phyloP scores from a whole-genome alignment of 2,329 filamentous ascomycete species.

The Xylaria sp. region DNA sequence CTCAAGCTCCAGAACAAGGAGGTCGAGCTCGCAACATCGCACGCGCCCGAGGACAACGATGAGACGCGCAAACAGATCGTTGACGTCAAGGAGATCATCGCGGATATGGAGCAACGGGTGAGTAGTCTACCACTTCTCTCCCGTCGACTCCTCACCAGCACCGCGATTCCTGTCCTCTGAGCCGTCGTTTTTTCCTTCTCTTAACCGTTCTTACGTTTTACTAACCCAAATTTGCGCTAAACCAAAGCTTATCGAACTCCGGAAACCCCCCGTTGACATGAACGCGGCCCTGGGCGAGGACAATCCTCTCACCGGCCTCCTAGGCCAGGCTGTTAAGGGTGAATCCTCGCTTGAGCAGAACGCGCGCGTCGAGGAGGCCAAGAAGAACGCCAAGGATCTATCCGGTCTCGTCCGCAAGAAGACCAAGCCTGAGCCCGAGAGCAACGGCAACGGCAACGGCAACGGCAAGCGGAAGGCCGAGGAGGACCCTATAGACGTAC shows the following conservation, averaged over 20 bases:
- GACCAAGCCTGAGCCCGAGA: slow-evolving; percentile 50
- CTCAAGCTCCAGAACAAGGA: slow-evolving; percentile 77
- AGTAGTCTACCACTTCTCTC: slow-evolving; percentile 48
- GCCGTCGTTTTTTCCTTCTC: not conserved
- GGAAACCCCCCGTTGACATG: slow-evolving; percentile 68
- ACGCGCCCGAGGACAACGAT: slow-evolving; percentile 74
- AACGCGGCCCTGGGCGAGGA: slow-evolving; percentile 63
- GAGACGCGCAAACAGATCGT: slow-evolving; percentile 68
- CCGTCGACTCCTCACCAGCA: slow-evolving; percentile 40
- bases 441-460: slow-evolving; percentile 53
- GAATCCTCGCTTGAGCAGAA: slow-evolving; percentile 69
- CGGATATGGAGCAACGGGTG: slow-evolving; percentile 81
- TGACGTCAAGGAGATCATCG: slow-evolving; percentile 81
- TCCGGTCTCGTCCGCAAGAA: slow-evolving; percentile 79
- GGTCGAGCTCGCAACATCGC: slow-evolving; percentile 69
- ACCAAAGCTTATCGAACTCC: slow-evolving; percentile 73
- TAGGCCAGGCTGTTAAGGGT: slow-evolving; percentile 72
- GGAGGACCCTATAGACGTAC: slow-evolving; percentile 22
- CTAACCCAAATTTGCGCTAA: slow-evolving; percentile 30
- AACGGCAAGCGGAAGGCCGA: slow-evolving; percentile 49
- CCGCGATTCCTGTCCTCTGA: slow-evolving; percentile 32
- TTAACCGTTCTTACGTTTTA: slow-evolving; percentile 10
- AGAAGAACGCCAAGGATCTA: slow-evolving; percentile 78
- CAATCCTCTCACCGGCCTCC: slow-evolving; percentile 65
- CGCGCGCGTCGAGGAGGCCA: slow-evolving; percentile 75